A percentile compares a stretch with the other conserved stretches of the same genome.
These are phyloP conservation scores for Fistulinella prunicolor DNA, from an alignment of 768 basidiomycete species.

Conservation along the genomic window DNA sequence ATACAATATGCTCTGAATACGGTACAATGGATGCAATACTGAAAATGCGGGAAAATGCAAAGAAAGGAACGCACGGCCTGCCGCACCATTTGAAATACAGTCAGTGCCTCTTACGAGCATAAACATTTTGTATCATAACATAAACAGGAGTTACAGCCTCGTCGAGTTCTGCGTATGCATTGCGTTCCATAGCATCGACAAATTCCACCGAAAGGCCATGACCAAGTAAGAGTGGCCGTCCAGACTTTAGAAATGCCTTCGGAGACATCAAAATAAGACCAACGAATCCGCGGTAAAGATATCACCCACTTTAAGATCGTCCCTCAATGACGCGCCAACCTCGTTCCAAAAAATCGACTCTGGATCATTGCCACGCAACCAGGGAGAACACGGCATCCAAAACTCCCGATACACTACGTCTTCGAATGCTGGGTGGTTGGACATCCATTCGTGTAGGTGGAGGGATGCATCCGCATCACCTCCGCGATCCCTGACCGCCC, in stretches of 20 bases:
- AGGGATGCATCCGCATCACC: slow-evolving; percentile 62
- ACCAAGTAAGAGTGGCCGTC: slow-evolving; percentile 64
- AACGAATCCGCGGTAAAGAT: background rate
- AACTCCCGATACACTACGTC: slow-evolving; percentile 54
- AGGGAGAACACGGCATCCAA: slow-evolving; percentile 63
- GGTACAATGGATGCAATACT: slow-evolving; percentile 21
- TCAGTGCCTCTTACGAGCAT: slow-evolving; percentile 41
- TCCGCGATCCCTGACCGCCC: slow-evolving; percentile 54
- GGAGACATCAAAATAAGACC: background rate
- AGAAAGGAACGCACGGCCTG: background rate
- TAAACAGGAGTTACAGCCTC: slow-evolving; percentile 46
- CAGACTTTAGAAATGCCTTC: slow-evolving; percentile 64
- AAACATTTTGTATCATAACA: slow-evolving; percentile 57
- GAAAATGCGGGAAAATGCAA: slow-evolving; percentile 8
- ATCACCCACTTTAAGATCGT: slow-evolving; percentile 53
- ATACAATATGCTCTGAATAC: slow-evolving; percentile 19
- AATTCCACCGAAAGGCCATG: slow-evolving; percentile 54
- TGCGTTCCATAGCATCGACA: slow-evolving; percentile 51
- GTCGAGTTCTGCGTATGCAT: slow-evolving; percentile 50
- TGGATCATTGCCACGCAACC: slow-evolving; percentile 29
- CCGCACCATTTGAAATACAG: slow-evolving; percentile 1
- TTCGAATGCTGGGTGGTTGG: slow-evolving; percentile 54
- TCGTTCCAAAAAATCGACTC: slow-evolving; percentile 36
- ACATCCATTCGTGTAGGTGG: slow-evolving; percentile 54
- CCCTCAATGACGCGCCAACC: slow-evolving; percentile 47